These are phyloP conservation scores for Plectosphaerella plurivora DNA, from an alignment of 2,329 filamentous ascomycete genomes.

Conservation along the genomic window DNA sequence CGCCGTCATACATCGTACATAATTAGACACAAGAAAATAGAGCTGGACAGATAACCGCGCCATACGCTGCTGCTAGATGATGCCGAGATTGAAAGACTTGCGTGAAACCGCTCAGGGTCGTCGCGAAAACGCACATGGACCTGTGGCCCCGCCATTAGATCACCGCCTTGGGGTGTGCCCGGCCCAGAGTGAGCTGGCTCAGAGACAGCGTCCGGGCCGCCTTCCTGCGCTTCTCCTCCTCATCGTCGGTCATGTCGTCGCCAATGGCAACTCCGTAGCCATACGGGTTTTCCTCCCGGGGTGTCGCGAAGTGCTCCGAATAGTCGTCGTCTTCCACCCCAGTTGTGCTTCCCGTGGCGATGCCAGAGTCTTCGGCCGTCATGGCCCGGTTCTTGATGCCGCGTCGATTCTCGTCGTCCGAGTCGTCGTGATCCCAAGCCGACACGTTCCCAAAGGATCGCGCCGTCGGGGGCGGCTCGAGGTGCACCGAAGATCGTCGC, in stretches of 20 bases:
- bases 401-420: slow-evolving; percentile 23
- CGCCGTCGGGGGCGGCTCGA: slow-evolving; percentile 26
- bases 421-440: slow-evolving; percentile 38
- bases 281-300: slow-evolving; percentile 37
- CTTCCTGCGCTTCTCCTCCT: slow-evolving; percentile 37
- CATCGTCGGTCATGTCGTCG: slow-evolving; percentile 30
- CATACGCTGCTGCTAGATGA: too few species aligned
- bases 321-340: slow-evolving; percentile 35
- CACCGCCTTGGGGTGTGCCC: slow-evolving; percentile 10
- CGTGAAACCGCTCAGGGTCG: slow-evolving; percentile 4
- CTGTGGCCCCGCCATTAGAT: neutral
- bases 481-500: slow-evolving; percentile 11
- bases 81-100: slow-evolving; percentile 1
- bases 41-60: neutral
- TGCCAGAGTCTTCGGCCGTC: slow-evolving; percentile 26
- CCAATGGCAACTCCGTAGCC: slow-evolving; percentile 29
- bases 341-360: slow-evolving; percentile 18
- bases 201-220: slow-evolving; percentile 62
- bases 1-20: slow-evolving; percentile 7
- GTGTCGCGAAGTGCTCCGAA: slow-evolving; percentile 48
- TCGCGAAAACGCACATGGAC: neutral
- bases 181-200: slow-evolving; percentile 51
- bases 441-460: slow-evolving; percentile 32
- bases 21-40: slow-evolving; percentile 5
- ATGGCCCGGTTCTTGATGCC: slow-evolving; percentile 10